These are phyloP conservation scores for Coemansia sp. DNA, from an alignment of 192 early-diverging fungal genomes.

Conservation along the genomic window DNA sequence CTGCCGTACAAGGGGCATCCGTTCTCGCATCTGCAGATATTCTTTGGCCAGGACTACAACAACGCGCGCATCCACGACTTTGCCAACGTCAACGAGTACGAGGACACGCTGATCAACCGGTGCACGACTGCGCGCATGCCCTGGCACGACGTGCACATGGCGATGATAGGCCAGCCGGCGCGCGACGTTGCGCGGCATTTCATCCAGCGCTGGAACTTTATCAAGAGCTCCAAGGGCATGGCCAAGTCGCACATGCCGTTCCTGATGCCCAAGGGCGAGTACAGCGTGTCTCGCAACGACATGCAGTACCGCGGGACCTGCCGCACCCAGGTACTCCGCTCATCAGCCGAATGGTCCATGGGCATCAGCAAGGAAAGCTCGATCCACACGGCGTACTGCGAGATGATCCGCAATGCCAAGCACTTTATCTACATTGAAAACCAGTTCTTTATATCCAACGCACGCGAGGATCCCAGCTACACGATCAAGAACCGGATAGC, in stretches of 20 bases:
- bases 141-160: conserved; percentile 84
- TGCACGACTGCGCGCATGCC: conserved; percentile 70
- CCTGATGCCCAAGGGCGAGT: conserved; percentile 67
- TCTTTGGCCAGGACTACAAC: conserved; percentile 79
- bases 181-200: conserved; percentile 81
- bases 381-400: conserved; percentile 77
- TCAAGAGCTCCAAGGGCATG: conserved; percentile 69
- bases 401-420: conserved; percentile 65
- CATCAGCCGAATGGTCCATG: conserved; percentile 64
- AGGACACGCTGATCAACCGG: conserved; percentile 54
- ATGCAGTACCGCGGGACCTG: conserved; percentile 60
- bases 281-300: conserved; percentile 57
- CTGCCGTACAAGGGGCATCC: conserved; percentile 46
- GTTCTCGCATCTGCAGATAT: conserved; percentile 49
- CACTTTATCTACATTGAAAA: conserved; percentile 91
- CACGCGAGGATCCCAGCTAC: conserved; percentile 48
- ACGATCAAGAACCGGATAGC: conserved; percentile 82
- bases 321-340: conserved; percentile 64
- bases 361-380: conserved; percentile 66
- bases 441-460: conserved; percentile 79
- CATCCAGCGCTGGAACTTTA: conserved; percentile 84
- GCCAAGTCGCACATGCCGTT: conserved; percentile 58
- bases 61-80: conserved; percentile 84
- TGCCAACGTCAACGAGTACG: conserved; percentile 55
- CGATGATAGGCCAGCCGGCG: conserved; percentile 73